A percentile compares a stretch with the other conserved stretches of the same genome.
phyloP scores from a whole-genome alignment of 2,329 filamentous ascomycete genomes.

The Cordyceps militaris region DNA sequence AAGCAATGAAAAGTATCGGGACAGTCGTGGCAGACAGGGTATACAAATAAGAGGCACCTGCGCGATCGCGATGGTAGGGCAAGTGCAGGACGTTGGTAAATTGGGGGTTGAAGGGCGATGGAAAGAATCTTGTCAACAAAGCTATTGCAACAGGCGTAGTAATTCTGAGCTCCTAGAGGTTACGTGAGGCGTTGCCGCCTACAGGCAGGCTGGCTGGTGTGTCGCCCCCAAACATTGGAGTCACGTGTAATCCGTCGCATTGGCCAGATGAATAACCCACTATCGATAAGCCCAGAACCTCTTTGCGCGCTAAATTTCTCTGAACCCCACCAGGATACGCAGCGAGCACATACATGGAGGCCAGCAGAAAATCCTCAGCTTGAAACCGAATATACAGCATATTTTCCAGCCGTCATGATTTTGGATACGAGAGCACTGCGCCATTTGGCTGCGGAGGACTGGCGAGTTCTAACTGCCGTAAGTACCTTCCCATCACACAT shows the following conservation, averaged over 20 bases:
- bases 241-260: conserved; percentile 24
- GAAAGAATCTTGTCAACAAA: conserved; percentile 32
- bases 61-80: not conserved
- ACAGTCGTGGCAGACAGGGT: not conserved
- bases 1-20: conserved; percentile 1
- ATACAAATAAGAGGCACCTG: not conserved
- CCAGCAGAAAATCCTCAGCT: not conserved
- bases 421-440: conserved; percentile 90
- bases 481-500: conserved; percentile 26
- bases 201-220: conserved; percentile 19
- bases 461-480: conserved; percentile 90
- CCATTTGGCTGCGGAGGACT: conserved; percentile 87
- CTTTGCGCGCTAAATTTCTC: conserved; percentile 24
- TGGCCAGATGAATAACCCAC: conserved; percentile 6
- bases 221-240: conserved; percentile 22
- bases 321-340: conserved; percentile 14
- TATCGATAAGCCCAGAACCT: conserved; percentile 18
- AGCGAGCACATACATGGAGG: not conserved
- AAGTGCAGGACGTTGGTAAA: not conserved
- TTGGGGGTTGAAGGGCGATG: conserved; percentile 21
- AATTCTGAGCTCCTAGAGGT: conserved; percentile 29
- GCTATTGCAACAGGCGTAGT: conserved; percentile 23
- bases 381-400: not conserved
- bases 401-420: conserved; percentile 58
- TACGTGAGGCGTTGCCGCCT: conserved; percentile 42